Conservation (phyloP, 768 basidiomycete species). For the Lactifluus hygrophoroides region DNA sequence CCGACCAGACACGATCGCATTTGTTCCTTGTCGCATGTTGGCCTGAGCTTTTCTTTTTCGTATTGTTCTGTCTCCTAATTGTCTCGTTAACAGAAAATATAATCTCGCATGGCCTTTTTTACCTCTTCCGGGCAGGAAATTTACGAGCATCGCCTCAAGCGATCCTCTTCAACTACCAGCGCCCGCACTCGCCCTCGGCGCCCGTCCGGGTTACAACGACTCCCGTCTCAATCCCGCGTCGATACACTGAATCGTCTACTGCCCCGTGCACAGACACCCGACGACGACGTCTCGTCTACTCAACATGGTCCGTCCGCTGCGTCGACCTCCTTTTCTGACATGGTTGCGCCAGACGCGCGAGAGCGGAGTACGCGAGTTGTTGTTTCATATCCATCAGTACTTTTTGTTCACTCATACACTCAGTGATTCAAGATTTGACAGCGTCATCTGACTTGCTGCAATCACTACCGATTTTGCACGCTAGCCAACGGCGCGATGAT, state of each 20-base stretch:
- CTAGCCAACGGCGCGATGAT: background rate
- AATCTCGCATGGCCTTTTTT: conserved; percentile 17
- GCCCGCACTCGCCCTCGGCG: conserved; percentile 1
- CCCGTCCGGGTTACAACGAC: background rate
- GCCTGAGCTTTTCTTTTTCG: background rate
- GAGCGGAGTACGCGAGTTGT: background rate
- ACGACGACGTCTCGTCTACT: background rate
- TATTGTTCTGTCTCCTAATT: background rate
- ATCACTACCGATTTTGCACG: background rate
- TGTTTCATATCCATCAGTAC: background rate
- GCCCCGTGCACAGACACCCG: background rate
- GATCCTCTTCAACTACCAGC: conserved; percentile 13
- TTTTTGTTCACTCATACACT: background rate
- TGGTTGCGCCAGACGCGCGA: background rate
- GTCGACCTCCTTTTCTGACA: background rate
- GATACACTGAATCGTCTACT: background rate
- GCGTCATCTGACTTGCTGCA: background rate
- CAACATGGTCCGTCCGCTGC: background rate
- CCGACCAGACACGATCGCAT: conserved; percentile 8
- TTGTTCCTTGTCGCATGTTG: background rate
- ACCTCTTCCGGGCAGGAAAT: conserved; percentile 14
- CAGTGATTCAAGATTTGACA: background rate
- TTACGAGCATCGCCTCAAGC: conserved; percentile 15
- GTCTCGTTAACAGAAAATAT: background rate
- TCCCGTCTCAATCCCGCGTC: background rate